phyloP scores from a whole-genome alignment of 257 asterid species.

The Echites panduratus region DNA sequence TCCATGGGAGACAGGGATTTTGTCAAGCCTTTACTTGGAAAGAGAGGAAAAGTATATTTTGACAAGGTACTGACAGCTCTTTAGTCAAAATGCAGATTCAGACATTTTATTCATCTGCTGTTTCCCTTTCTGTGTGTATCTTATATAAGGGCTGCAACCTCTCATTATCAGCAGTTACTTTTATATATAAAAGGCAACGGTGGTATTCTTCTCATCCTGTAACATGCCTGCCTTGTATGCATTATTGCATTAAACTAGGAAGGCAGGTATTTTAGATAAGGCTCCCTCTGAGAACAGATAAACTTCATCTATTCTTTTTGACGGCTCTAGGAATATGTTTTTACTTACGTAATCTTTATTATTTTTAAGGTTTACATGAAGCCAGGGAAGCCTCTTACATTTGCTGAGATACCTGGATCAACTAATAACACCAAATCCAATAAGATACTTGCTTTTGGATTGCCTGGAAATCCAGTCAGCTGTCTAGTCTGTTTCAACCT shows the following conservation, averaged over 20 bases:
- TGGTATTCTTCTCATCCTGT: slow-evolving; percentile 2
- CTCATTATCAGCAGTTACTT: background rate
- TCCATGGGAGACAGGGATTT: slow-evolving; percentile 99
- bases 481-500: slow-evolving; percentile 90
- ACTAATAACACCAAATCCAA: slow-evolving; percentile 28
- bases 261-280: background rate
- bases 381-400: slow-evolving; percentile 95
- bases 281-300: slow-evolving; percentile 10
- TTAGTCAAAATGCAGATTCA: background rate
- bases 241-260: no score
- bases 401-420: slow-evolving; percentile 63
- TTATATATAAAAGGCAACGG: background rate
- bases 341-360: slow-evolving; percentile 13
- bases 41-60: slow-evolving; percentile 63
- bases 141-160: background rate
- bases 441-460: slow-evolving; percentile 88
- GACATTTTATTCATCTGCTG: background rate
- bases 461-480: slow-evolving; percentile 99
- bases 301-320: background rate
- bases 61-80: slow-evolving; percentile 55
- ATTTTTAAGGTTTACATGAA: slow-evolving; percentile 75
- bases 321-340: slow-evolving; percentile 9
- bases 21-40: slow-evolving; percentile 82
- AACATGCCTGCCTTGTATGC: background rate
- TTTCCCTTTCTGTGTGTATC: background rate